Conservation (phyloP, 192 early-diverging fungal genomes). For the Backusella mclennaniae region DNA sequence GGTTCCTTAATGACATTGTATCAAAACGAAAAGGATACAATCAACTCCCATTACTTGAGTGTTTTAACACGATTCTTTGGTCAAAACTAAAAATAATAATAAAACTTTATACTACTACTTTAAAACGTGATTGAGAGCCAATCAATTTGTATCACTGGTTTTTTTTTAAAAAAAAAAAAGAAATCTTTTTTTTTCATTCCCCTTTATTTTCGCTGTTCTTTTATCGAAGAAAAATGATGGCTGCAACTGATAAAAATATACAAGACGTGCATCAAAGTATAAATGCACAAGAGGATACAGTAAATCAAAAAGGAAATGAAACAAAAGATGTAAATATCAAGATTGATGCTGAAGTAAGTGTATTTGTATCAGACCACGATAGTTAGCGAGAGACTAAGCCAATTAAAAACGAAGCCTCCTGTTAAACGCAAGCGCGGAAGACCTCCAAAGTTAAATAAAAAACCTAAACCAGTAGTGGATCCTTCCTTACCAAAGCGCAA, state of each 20-base stretch:
- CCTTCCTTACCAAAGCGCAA: constrained; percentile 4
- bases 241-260: too few species aligned
- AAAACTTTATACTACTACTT: background rate
- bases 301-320: background rate
- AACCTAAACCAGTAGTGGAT: background rate
- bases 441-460: background rate
- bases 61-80: constrained; percentile 81
- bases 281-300: background rate
- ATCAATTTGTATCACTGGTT: background rate
- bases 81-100: constrained; percentile 50
- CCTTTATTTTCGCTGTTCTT: background rate
- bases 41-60: constrained; percentile 72
- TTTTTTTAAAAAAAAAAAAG: background rate
- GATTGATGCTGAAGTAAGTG: background rate
- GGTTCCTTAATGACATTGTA: constrained; percentile 80
- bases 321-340: background rate
- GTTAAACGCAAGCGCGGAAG: constrained; percentile 9
- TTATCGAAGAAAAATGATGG: too few species aligned
- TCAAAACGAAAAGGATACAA: constrained; percentile 72
- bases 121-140: background rate
- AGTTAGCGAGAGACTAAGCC: background rate
- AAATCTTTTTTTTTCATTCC: background rate
- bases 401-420: background rate
- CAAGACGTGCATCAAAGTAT: background rate
- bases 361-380: background rate